Percentiles rank a stretch among this genome's conserved stretches.
Conservation (phyloP, 1,284 basidiomycete genomes). For the Tylopilus orsonianus region DNA sequence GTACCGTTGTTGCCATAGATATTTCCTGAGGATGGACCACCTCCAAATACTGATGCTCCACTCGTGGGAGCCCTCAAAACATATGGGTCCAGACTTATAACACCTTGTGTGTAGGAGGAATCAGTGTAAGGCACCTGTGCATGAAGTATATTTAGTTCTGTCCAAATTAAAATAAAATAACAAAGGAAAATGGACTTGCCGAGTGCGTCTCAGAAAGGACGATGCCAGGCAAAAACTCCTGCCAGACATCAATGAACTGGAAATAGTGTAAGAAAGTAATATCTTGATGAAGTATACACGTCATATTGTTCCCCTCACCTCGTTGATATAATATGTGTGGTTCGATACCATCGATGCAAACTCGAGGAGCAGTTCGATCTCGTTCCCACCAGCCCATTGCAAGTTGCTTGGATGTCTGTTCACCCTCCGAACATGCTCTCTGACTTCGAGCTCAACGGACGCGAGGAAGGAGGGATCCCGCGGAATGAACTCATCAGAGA, state of each 20-base stretch:
- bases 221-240: constrained; percentile 52
- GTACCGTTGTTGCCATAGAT: constrained; percentile 60
- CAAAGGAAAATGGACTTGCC: constrained; percentile 29
- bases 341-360: constrained; percentile 38
- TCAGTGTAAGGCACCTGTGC: constrained; percentile 61
- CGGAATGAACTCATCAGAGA: constrained; percentile 60
- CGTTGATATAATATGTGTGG: constrained; percentile 46
- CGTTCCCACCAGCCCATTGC: constrained; percentile 64
- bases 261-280: not conserved
- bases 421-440: constrained; percentile 55
- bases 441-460: constrained; percentile 54
- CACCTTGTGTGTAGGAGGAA: constrained; percentile 60
- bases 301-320: constrained; percentile 36
- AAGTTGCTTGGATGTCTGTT: constrained; percentile 59
- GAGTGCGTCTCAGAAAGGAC: constrained; percentile 52
- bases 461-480: constrained; percentile 54
- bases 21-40: no score
- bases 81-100: constrained; percentile 58
- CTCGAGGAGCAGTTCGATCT: constrained; percentile 56
- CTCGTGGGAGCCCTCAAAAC: constrained; percentile 53
- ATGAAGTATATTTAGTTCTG: not conserved
- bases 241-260: constrained; percentile 52
- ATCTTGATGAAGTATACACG: no score
- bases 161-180: not conserved
- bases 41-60: constrained; percentile 45